A percentile compares a stretch with the other conserved stretches of the same genome.
These are phyloP conservation scores for Phytophthora ohioensis DNA, from an alignment of 352 stramenopile genomes.

Conservation along the genomic window DNA sequence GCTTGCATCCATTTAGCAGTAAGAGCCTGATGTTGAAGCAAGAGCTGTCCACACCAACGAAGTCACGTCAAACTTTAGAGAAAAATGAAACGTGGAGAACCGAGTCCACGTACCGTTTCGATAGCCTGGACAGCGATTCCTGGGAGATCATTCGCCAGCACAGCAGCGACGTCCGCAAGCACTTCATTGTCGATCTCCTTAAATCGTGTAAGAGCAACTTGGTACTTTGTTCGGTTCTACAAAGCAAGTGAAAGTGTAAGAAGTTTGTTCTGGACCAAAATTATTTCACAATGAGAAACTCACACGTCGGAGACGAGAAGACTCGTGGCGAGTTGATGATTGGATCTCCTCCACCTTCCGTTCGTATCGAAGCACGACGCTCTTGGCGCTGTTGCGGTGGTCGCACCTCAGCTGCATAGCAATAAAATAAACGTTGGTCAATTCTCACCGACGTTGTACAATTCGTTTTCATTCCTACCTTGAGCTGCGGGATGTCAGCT, in stretches of 20 bases:
- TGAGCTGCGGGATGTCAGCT: constrained; percentile 61
- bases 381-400: constrained; percentile 68
- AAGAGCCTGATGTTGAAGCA: constrained; percentile 46
- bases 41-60: constrained; percentile 32
- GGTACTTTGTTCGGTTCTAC: constrained; percentile 74
- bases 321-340: constrained; percentile 51
- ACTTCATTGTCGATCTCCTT: constrained; percentile 70
- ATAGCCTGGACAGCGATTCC: constrained; percentile 46
- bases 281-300: constrained; percentile 17
- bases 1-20: constrained; percentile 39
- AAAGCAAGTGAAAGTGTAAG: constrained; percentile 13
- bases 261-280: background rate
- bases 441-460: background rate
- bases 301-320: constrained; percentile 61
- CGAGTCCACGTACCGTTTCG: constrained; percentile 43
- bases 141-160: constrained; percentile 50
- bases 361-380: constrained; percentile 65
- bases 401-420: constrained; percentile 61
- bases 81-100: background rate
- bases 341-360: constrained; percentile 68
- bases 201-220: constrained; percentile 65
- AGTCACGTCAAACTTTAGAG: constrained; percentile 7
- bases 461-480: constrained; percentile 30
- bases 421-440: constrained; percentile 1
- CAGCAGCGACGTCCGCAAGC: constrained; percentile 48